Evolutionary conservation across 2,329 filamentous ascomycete species (phyloP), one percentile per base, ranked within the genome.

Genomic region (Fusarium brevicatenulatum): DNA sequence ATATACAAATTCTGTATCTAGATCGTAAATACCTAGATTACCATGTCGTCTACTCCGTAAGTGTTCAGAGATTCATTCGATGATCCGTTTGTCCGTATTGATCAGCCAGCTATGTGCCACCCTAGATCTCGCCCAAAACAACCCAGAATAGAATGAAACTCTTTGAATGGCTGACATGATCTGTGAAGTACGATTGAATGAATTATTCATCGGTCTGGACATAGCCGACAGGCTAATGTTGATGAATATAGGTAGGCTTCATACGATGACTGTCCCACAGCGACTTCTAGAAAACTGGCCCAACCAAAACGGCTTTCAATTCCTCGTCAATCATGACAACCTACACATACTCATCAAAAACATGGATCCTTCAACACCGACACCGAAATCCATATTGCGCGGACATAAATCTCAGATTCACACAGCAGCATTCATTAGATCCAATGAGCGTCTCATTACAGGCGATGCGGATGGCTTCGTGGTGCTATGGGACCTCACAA

Each of bases 381-480:
- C 78, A 50, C 88, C 88, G 39, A 88, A 84, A 76, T 83, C 86
- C 80, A 90, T 98, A 66, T 88, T 99, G 42, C 93, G 96, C 71
- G 96, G 96, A 58, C 96, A 98, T 84, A 88, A 89, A 61, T 88
- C 92, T 2, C 91, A 94, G 72, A 91, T 98, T 53, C 95, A 98
- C 79, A 89, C 90, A 25, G 87, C 95, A 8, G 84, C 88, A 58
- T 95, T 98, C 79, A 86, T 94, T 74, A 87, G 89, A 59, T 81
- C 84, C 44, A 97, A 98, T 80, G 87, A 89, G 65, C 91, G 93
- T 39, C 90, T 99, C 10, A 85, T 94, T 18, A 96, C 94, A 2
- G 95, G 93, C 40, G 96, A 99, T 82, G 93, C 94, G 13, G 93
- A 97, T 46, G 96, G 96, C 66, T 98, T 92, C 87, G 86, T 97